Evolutionary conservation across 108 stramenopile genomes (phyloP), one percentile per base, ranked within the genome.

Genomic region (Mayamaea pseudoterrestris): DNA sequence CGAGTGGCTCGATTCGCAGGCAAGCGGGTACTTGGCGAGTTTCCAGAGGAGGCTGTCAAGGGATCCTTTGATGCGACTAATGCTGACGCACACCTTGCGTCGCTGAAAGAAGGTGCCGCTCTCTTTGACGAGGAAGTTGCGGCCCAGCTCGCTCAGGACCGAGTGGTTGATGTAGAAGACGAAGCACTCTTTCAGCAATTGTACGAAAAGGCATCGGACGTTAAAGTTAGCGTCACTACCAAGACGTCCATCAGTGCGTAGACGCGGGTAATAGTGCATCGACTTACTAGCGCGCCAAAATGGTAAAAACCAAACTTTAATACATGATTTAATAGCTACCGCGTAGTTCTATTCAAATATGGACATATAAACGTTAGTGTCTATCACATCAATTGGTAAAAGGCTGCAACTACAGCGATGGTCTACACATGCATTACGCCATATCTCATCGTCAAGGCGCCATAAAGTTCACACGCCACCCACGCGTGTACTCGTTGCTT

Each of bases 11-110:
- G 63, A 26, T 50, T 82, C 30, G 61, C 63, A 27, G 70, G 71
- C 43, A 63, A 63, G 27, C 53, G 68, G 3, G 22, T 90, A 20
- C 60, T 90, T 31, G 89, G 89, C 25, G 47, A 63, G 45, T 36
- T 90, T 35, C 89, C 89, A 3, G 89, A 90, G 46, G 65, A 63
- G n/a, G 87, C 87, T 9, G 63, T 57, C 29, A 47, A 34, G 14
- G 82, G 82, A 29, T 82, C 80, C 1, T 83, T 74, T 57, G 66
- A 78, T 22, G 46, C 50, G 30, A 40, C 44, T 48, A 4, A 48
- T 26, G 30, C 66, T 13, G 36, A 36, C 5, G 35, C 21, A 17
- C 16, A 14, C 28, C 13, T 49, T 16, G 14, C 17, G 20, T 14
- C 16, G 35, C 22, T 55, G 22, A 47, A 71, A 13, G 48, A 60